phyloP scores from a whole-genome alignment of 352 stramenopile genomes.

The Globisporangium middletonii region DNA sequence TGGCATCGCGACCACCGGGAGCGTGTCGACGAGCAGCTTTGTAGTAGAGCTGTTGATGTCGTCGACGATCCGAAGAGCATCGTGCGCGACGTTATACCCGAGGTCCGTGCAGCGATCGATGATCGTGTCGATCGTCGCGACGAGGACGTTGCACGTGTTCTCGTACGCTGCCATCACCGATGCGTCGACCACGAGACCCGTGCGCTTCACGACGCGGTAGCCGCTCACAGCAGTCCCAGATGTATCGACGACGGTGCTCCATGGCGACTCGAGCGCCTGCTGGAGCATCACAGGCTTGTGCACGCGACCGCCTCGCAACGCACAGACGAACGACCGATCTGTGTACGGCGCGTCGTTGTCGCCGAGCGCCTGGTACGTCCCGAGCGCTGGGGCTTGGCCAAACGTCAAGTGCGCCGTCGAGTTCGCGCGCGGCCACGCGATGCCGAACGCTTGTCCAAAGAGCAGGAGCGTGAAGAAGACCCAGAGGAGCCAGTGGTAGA shows the following conservation, averaged over 20 bases:
- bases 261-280: too few species aligned
- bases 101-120: slow-evolving; percentile 12
- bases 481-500: too few species aligned
- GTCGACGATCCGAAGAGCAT: slow-evolving; percentile 17
- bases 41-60: slow-evolving; percentile 7
- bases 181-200: neutral
- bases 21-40: slow-evolving; percentile 9
- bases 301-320: too few species aligned
- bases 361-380: too few species aligned
- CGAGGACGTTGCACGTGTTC: slow-evolving; percentile 14
- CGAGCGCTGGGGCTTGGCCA: too few species aligned
- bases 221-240: neutral
- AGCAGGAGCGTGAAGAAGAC: too few species aligned
- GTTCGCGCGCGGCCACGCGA: too few species aligned
- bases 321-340: too few species aligned
- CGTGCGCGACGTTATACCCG: slow-evolving; percentile 22
- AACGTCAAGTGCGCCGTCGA: too few species aligned
- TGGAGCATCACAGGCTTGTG: too few species aligned
- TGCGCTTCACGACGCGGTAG: slow-evolving; percentile 3
- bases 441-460: too few species aligned
- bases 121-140: slow-evolving; percentile 14
- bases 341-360: too few species aligned
- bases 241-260: slow-evolving; percentile 26
- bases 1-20: slow-evolving; percentile 28
- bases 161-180: slow-evolving; percentile 9